Evolutionary conservation across 768 basidiomycete genomes (phyloP), one percentile per base, ranked within the genome.

Genomic region (Mycena vitilis): DNA sequence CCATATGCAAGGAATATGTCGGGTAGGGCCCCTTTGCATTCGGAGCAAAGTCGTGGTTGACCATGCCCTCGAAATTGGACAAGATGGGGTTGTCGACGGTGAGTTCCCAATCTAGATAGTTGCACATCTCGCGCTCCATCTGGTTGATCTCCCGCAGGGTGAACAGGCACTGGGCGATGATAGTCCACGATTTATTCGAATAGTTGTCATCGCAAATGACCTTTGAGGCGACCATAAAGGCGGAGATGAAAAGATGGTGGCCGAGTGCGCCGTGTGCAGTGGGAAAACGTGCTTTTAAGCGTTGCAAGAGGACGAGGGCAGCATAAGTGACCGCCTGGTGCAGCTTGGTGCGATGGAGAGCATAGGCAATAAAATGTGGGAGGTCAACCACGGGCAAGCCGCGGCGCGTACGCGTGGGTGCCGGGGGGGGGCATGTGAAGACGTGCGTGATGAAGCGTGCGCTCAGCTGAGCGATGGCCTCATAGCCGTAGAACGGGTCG

Each of bases 181-280:
- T 91, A 6, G 88, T 87, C 95, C 95, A 96, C 0, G 91, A 93
- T 75, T 95, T 94, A 86, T 96, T 96, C 13, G 92, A 94, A 77
- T 96, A 96, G 0, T 94, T 96, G 73, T 95, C 94, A 81, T 96
- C 94, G 80, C 95, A 95, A 51, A 95, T 92, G n/a, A 95, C 91
- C 75, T 95, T 95, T 10, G 89, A 91, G 2, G 93, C 89, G 75
- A 95, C 93, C 95, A 96, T 96, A 79, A 95, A 94, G 0, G 95
- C 94, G 1, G 94, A 94, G 56, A 96, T 92, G 81, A 95, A 96
- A 15, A 97, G 81, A 0, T 95, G 87, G 75, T 96, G 95, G 20
- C 95, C 95, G 0, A 93, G 94, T 1, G 93, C 94, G 9, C 95
- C 95, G 34, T 92, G 88, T 9, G 94, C 95, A 8, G 94, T 92